Conservation (phyloP, 2,329 filamentous ascomycete species). For the Botrytis medusae region DNA sequence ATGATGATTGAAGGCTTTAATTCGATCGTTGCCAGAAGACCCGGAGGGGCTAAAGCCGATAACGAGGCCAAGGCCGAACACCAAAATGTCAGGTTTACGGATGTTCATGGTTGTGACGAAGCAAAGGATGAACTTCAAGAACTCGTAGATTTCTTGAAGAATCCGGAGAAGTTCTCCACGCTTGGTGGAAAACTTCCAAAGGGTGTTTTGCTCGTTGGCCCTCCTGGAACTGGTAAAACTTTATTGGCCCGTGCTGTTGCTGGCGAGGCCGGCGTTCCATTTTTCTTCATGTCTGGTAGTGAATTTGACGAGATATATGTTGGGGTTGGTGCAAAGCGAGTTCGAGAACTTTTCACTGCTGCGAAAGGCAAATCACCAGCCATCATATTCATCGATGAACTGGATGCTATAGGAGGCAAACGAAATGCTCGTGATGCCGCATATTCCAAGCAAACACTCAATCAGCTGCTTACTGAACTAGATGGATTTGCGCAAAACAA, state of each 20-base stretch:
- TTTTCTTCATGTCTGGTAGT: slow-evolving; percentile 99
- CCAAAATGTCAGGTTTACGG: slow-evolving; percentile 85
- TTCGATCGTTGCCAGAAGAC: slow-evolving; percentile 63
- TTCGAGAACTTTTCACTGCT: slow-evolving; percentile 84
- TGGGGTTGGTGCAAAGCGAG: slow-evolving; percentile 92
- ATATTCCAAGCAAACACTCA: slow-evolving; percentile 95
- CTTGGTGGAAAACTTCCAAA: slow-evolving; percentile 96
- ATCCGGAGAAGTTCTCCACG: slow-evolving; percentile 88
- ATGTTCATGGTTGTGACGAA: slow-evolving; percentile 97
- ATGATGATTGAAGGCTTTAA: slow-evolving; percentile 81
- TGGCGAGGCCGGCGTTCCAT: slow-evolving; percentile 94
- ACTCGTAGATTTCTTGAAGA: slow-evolving; percentile 92
- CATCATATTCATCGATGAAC: slow-evolving; percentile 94
- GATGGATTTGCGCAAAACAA: slow-evolving; percentile 96
- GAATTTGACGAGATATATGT: slow-evolving; percentile 99
- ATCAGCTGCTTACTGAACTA: slow-evolving; percentile 93
- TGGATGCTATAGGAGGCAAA: slow-evolving; percentile 92
- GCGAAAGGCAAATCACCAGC: slow-evolving; percentile 83
- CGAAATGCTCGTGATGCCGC: slow-evolving; percentile 89
- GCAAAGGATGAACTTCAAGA: slow-evolving; percentile 98
- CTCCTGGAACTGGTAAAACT: slow-evolving; percentile 96
- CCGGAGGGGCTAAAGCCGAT: slow-evolving; percentile 47
- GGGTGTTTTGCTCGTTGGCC: slow-evolving; percentile 90
- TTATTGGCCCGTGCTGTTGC: slow-evolving; percentile 92
- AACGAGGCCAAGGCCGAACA: slow-evolving; percentile 90